Base-by-base conservation (phyloP, 2,329 filamentous ascomycete genomes). In the Acrodontium crateriforme region DNA sequence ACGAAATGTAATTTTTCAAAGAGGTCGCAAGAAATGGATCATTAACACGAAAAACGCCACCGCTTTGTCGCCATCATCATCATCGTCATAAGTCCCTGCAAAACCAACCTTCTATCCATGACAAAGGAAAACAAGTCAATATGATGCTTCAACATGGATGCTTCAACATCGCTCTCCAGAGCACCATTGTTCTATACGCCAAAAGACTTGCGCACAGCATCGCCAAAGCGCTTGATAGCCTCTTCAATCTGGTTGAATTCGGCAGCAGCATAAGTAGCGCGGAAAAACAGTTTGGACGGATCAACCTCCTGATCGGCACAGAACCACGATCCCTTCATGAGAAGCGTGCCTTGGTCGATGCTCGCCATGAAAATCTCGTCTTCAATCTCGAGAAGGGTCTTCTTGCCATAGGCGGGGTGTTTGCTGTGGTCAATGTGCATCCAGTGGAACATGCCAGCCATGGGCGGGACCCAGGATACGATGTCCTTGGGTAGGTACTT, bases 371-470 rank as follows among this genome's bases (percentile, higher is more conserved):
- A 95, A 24, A 98, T 83, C 30, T 80, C 73, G 44, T 93, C 76
- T 55, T 98, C 89, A 22, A 98, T 65, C 6, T 53, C 71, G 14
- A 69, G 52, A 25, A 82, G 60, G 26, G 55, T 59, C 38, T 66
- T 69, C 9, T 28, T 16, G 2, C 52, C 50, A 18, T 65, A 64
- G 9, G 68, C 55, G 0, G 80, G 80, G 44, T 87, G 80, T 36
- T 68, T 64, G 12, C 58, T 62, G 45, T 71, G 70, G 42, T 82
- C 67, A 11, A 89, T 59, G 28, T 69, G 63, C 32, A 89, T 58
- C 82, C 82, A 89, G 49, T 81, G 66, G 69, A 98, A 98, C 89
- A 98, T 98, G 50, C 87, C 87, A 1, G 85, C 82, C 32, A 67
- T 69, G 1, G 87, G 85, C 1, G 80, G 69, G 15, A 62, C 69